These are phyloP conservation scores for Sporisorium exsertum DNA, from an alignment of 1,284 basidiomycete species.

Conservation along the genomic window DNA sequence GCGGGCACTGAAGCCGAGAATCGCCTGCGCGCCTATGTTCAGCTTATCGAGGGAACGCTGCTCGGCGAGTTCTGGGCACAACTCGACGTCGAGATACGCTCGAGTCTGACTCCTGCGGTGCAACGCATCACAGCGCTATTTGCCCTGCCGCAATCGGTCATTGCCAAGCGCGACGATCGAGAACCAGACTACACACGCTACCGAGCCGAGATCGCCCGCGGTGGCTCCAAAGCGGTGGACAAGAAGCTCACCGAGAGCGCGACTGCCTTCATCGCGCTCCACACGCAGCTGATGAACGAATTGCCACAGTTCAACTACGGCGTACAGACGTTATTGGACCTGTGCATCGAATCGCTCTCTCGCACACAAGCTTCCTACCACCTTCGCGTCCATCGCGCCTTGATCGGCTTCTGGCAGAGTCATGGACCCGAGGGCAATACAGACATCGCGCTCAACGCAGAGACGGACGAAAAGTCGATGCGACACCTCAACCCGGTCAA, in stretches of 20 bases:
- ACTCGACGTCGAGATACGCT: conserved; percentile 50
- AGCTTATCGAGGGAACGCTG: conserved; percentile 35
- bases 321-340: conserved; percentile 67
- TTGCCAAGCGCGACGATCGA: conserved; percentile 68
- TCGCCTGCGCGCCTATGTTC: conserved; percentile 38
- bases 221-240: conserved; percentile 39
- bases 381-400: conserved; percentile 42
- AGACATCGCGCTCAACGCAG: conserved; percentile 39
- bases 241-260: conserved; percentile 60
- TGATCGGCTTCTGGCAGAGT: conserved; percentile 48
- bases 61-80: conserved; percentile 42
- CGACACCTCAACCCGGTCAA: conserved; percentile 53
- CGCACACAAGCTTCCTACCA: conserved; percentile 65
- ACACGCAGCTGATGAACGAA: conserved; percentile 70
- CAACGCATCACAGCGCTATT: conserved; percentile 65
- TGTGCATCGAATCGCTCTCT: conserved; percentile 66
- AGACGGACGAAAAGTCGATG: conserved; percentile 43
- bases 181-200: conserved; percentile 68
- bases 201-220: conserved; percentile 41
- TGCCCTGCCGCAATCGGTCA: conserved; percentile 59
- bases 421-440: conserved; percentile 31
- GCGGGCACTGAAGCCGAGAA: conserved; percentile 28
- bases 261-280: conserved; percentile 68
- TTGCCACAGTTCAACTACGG: conserved; percentile 69
- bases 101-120: conserved; percentile 49